phyloP scores from a whole-genome alignment of 306 rosid genomes.

The Citrullus colocynthis region DNA sequence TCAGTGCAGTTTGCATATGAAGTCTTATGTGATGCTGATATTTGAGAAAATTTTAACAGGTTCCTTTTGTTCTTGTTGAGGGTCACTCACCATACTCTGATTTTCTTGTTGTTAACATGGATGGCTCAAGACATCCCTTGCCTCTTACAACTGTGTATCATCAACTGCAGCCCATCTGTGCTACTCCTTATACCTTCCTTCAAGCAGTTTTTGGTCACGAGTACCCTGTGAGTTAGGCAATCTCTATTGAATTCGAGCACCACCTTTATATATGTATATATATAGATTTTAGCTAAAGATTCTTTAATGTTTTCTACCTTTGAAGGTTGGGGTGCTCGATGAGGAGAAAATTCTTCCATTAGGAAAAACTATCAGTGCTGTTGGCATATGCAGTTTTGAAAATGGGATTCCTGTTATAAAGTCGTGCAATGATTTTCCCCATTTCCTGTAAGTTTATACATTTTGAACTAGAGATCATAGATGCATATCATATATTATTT shows the following conservation, averaged over 20 bases:
- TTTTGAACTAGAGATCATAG: neutral
- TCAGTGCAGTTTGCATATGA: neutral
- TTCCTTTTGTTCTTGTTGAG: constrained; percentile 73
- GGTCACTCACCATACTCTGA: constrained; percentile 26
- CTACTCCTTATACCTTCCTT: constrained; percentile 62
- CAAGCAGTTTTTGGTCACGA: constrained; percentile 68
- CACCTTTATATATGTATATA: neutral
- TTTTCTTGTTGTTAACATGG: constrained; percentile 47
- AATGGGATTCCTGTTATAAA: constrained; percentile 63
- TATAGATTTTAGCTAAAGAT: neutral
- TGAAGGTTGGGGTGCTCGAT: constrained; percentile 76
- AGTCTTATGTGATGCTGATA: neutral
- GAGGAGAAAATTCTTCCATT: constrained; percentile 82
- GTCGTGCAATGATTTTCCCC: constrained; percentile 71
- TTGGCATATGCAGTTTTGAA: constrained; percentile 52
- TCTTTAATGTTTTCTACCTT: constrained; percentile 11
- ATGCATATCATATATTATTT: neutral
- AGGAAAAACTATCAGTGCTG: constrained; percentile 74
- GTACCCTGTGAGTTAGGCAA: constrained; percentile 54
- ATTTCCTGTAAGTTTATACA: constrained; percentile 56
- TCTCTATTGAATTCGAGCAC: neutral
- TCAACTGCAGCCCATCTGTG: constrained; percentile 49
- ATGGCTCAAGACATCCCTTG: constrained; percentile 59
- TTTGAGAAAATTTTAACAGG: constrained; percentile 21
- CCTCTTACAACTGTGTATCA: constrained; percentile 81